These are phyloP conservation scores for Malus sieversii DNA, from an alignment of 306 rosid genomes.

Conservation along the genomic window DNA sequence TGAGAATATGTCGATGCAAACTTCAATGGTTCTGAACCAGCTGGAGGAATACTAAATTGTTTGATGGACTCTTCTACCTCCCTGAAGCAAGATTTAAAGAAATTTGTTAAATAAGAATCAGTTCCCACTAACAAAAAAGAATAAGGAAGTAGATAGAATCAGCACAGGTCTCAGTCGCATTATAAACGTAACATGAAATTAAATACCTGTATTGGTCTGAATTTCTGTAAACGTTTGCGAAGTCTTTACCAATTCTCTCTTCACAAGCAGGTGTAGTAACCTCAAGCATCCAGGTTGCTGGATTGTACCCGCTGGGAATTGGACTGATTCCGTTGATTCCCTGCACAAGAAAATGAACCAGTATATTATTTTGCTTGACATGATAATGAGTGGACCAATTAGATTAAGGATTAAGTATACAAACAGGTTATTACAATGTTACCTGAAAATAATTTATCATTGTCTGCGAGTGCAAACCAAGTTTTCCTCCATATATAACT, in stretches of 20 bases:
- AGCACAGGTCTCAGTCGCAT: not conserved
- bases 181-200: conserved; percentile 1
- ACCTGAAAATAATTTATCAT: conserved; percentile 82
- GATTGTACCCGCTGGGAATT: conserved; percentile 64
- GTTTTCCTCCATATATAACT: conserved; percentile 80
- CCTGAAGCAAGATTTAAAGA: conserved; percentile 29
- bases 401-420: not conserved
- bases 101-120: conserved; percentile 1
- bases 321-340: conserved; percentile 44
- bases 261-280: conserved; percentile 69
- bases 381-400: not conserved
- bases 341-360: conserved; percentile 30
- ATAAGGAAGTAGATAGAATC: not conserved
- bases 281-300: conserved; percentile 96
- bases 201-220: conserved; percentile 59
- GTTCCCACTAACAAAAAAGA: not conserved
- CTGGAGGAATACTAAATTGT: conserved; percentile 46
- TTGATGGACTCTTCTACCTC: conserved; percentile 61
- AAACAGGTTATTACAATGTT: not conserved
- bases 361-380: not conserved
- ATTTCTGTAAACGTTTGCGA: conserved; percentile 45
- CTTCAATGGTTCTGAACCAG: conserved; percentile 47
- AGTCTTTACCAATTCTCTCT: conserved; percentile 52
- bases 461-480: conserved; percentile 63
- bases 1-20: conserved; percentile 55